phyloP scores from a whole-genome alignment of 768 basidiomycete genomes.

The Tulasnella sp. region DNA sequence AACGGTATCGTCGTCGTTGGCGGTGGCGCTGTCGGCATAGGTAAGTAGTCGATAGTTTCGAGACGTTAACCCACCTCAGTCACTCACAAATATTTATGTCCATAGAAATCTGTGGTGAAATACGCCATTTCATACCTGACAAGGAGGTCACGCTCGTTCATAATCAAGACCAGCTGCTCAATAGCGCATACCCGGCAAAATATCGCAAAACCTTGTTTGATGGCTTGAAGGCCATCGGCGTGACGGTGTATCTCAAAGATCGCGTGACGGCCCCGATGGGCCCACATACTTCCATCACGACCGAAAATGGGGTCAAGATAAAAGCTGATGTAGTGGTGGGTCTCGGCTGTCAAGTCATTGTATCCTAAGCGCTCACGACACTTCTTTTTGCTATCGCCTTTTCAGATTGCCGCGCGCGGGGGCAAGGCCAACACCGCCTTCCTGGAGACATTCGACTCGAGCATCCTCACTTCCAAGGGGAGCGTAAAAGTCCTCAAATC shows the following conservation, averaged over 20 bases:
- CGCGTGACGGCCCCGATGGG: conserved; percentile 2
- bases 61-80: too few species aligned
- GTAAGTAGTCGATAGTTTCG: background rate
- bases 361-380: background rate
- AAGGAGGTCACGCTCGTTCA: conserved; percentile 20
- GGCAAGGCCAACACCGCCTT: conserved; percentile 14
- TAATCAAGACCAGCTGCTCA: conserved; percentile 13
- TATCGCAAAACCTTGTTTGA: conserved; percentile 17
- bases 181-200: conserved; percentile 20
- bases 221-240: conserved; percentile 12
- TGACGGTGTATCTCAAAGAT: conserved; percentile 19
- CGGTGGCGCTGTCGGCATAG: conserved; percentile 20
- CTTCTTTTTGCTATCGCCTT: background rate
- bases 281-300: conserved; percentile 15
- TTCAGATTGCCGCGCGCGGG: conserved; percentile 15
- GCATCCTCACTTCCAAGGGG: conserved; percentile 12
- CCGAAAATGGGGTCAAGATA: conserved; percentile 20
- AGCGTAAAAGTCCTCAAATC: conserved; percentile 20
- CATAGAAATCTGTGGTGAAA: conserved; percentile 19
- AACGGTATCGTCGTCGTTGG: conserved; percentile 19
- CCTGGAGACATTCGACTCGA: conserved; percentile 16
- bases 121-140: conserved; percentile 18
- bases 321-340: conserved; percentile 21
- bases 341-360: background rate
- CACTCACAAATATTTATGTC: too few species aligned